Percentiles rank a stretch among this genome's conserved stretches.
Conservation (phyloP, 768 basidiomycete species). For the Trametes punicea region DNA sequence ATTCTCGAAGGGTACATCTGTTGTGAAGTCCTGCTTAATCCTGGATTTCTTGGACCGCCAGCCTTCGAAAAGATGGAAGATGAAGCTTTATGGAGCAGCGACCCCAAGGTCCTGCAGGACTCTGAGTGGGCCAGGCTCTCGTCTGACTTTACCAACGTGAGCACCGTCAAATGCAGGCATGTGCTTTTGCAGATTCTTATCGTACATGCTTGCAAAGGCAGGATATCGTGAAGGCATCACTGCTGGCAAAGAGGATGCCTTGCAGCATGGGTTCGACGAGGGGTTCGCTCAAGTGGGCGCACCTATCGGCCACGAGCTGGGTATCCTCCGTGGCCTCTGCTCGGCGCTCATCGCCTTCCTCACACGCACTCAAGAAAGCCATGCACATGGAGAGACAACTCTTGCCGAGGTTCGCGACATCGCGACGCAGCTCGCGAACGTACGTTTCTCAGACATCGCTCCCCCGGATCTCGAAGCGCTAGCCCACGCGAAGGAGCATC, state of each 20-base stretch:
- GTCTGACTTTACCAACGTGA: constrained; percentile 67
- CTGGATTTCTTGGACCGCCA: too few relatives aligned
- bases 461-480: constrained; percentile 78
- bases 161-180: constrained; percentile 10
- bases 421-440: constrained; percentile 47
- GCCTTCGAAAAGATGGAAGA: constrained; percentile 22
- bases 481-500: constrained; percentile 67
- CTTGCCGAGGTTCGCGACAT: constrained; percentile 50
- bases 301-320: constrained; percentile 74
- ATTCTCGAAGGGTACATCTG: too few relatives aligned
- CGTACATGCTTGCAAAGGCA: constrained; percentile 43
- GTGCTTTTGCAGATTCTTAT: not conserved
- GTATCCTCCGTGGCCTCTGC: constrained; percentile 68
- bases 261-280: constrained; percentile 88
- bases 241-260: constrained; percentile 80
- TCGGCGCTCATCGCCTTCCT: constrained; percentile 63
- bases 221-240: constrained; percentile 98
- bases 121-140: constrained; percentile 69
- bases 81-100: constrained; percentile 49
- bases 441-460: constrained; percentile 70
- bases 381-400: constrained; percentile 25
- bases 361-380: constrained; percentile 29
- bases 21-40: too few relatives aligned
- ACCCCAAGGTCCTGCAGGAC: constrained; percentile 36
- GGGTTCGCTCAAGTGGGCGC: constrained; percentile 74